Evolutionary conservation across 2,329 filamentous ascomycete genomes (phyloP).

Genomic region (Cadophora gregata): DNA sequence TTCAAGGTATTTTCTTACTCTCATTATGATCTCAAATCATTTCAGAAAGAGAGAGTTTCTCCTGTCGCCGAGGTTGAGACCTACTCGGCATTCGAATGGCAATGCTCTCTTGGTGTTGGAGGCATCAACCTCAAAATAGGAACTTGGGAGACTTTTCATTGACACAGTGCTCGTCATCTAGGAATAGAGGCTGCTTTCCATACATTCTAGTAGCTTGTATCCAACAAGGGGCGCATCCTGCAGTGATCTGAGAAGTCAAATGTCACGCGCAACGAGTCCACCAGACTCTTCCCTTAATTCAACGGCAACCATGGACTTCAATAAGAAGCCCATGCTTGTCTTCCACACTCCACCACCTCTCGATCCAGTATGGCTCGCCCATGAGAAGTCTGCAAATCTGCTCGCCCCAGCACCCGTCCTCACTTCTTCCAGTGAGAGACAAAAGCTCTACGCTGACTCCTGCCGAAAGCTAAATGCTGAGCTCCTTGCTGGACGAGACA

Average conservation of each 20-base stretch:
- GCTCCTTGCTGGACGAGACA: constrained; percentile 48
- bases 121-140: too few species aligned
- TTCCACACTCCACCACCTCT: constrained; percentile 45
- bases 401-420: constrained; percentile 39
- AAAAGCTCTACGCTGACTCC: constrained; percentile 48
- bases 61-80: neutral
- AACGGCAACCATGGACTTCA: too few species aligned
- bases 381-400: constrained; percentile 46
- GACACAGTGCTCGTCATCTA: too few species aligned
- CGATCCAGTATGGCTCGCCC: constrained; percentile 49
- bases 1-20: neutral
- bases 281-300: too few species aligned
- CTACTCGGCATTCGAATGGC: too few species aligned
- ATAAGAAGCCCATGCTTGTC: constrained; percentile 25
- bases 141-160: too few species aligned
- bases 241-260: too few species aligned
- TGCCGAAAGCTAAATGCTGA: constrained; percentile 48
- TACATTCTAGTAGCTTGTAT: too few species aligned
- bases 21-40: neutral
- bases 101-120: too few species aligned
- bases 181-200: too few species aligned
- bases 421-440: constrained; percentile 32
- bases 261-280: too few species aligned
- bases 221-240: too few species aligned
- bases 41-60: neutral